These are phyloP conservation scores for Herpotrichia juniperi DNA, from an alignment of 2,329 filamentous ascomycete species.

Conservation along the genomic window DNA sequence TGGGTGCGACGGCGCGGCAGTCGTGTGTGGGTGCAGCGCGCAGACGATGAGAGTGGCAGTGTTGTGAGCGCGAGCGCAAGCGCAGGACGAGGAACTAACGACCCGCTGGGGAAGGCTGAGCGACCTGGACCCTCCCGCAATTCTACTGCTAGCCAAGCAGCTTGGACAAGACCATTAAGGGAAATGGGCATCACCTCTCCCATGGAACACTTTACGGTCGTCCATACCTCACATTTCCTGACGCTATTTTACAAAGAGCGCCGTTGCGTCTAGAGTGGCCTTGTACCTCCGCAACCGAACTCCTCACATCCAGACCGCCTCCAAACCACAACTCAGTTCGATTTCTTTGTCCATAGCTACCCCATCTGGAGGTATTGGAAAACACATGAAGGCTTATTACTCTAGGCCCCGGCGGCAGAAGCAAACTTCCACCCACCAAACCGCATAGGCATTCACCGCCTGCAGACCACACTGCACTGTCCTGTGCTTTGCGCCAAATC, in stretches of 20 bases:
- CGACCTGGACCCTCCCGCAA: neutral
- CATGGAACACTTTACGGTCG: neutral
- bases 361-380: too few relatives aligned
- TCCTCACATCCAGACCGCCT: neutral
- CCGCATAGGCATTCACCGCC: slow-evolving; percentile 8
- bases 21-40: too few relatives aligned
- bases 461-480: slow-evolving; percentile 3
- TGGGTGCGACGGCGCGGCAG: too few relatives aligned
- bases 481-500: slow-evolving; percentile 1
- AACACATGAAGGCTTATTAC: slow-evolving; percentile 1
- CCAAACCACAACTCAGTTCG: neutral
- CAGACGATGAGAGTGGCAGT: slow-evolving; percentile 1
- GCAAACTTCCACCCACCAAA: neutral
- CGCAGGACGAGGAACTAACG: neutral
- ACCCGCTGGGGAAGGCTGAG: neutral
- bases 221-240: neutral
- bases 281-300: too few relatives aligned
- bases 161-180: neutral
- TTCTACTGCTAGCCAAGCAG: neutral
- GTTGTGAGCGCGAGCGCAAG: neutral
- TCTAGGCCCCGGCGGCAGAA: neutral
- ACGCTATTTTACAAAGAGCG: too few relatives aligned
- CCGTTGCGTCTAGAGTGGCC: too few relatives aligned
- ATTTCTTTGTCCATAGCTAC: too few relatives aligned
- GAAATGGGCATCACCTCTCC: neutral